Conservation (phyloP, 2,329 filamentous ascomycete species). For the Fonsecaea erecta region DNA sequence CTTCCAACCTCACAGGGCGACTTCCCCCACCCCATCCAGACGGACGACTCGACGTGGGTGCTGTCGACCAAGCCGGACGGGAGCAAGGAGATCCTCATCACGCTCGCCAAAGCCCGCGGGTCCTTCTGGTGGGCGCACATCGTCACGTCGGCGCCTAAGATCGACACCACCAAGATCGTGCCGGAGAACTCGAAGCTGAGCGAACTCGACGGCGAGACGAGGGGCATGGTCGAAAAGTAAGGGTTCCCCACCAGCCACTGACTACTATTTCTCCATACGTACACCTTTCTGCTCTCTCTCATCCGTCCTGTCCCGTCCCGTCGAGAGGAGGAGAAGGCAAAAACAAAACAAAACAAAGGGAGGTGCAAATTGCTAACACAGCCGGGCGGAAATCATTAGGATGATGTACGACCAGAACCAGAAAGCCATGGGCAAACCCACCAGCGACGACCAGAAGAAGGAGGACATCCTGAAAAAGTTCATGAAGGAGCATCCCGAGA, state of each 20-base stretch:
- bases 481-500: slow-evolving; percentile 76
- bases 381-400: no score
- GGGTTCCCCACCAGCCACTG: neutral
- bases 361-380: no score
- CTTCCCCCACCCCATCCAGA: slow-evolving; percentile 75
- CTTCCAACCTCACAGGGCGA: slow-evolving; percentile 66
- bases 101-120: slow-evolving; percentile 95
- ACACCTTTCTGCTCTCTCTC: no score
- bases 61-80: slow-evolving; percentile 67
- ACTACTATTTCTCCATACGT: no score
- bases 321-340: no score
- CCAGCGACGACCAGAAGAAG: slow-evolving; percentile 95
- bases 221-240: slow-evolving; percentile 91
- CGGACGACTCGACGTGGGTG: slow-evolving; percentile 95
- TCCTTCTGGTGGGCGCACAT: slow-evolving; percentile 99
- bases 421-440: slow-evolving; percentile 88
- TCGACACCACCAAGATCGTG: slow-evolving; percentile 93
- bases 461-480: slow-evolving; percentile 91
- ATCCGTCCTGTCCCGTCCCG: no score
- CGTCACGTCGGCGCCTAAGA: slow-evolving; percentile 80
- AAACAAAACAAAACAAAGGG: no score
- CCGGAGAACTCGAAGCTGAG: slow-evolving; percentile 90
- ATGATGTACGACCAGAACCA: slow-evolving; percentile 99
- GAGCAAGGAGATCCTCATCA: slow-evolving; percentile 78
- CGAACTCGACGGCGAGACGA: slow-evolving; percentile 92